Base-by-base conservation (phyloP, 164 flowering plant genomes). In the Brasenia schreberi region DNA sequence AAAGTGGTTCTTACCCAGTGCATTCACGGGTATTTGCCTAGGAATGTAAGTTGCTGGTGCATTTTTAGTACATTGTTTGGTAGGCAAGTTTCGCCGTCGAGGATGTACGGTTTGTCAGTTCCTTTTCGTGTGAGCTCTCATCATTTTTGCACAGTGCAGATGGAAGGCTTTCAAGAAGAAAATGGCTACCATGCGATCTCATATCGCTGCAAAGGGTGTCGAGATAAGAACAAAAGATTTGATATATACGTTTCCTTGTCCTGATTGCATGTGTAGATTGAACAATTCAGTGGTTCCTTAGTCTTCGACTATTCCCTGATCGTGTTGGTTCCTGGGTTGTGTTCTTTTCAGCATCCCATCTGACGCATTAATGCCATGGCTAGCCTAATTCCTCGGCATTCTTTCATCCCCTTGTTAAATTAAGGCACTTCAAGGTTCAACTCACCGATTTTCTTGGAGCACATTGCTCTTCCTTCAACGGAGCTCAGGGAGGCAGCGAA, bases 131-230 rank as follows among this genome's bases (percentile, higher is more conserved):
- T 23, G 27, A 23, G 27, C 27, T 23, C 27, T 23, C 27, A 23
- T 23, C 27, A 23, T 23, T 23, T 4, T 53, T 59, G 63, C 19
- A 17, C 18, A 69, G 65, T 27, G n/a, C 85, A 93, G 98, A 70
- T 93, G 97, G 98, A 88, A 81, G 75, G 73, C 79, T 71, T 91
- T 94, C 77, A 91, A 88, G 75, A 83, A 92, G 2, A 93, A 92
- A 17, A 83, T 91, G 96, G 75, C 84, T 70, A 86, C 49, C 71
- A 84, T 94, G 81, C 80, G 94, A 67, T 64, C 81, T 7, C 96
- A 86, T 72, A 91, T 97, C 69, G 97, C 87, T 74, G 78, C 90
- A 60, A 94, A 94, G 70, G 97, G 99, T 16, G 70, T 82, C 23
- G 88, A 86, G 75, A 73, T 85, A 7, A 94, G 85, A 77, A 83